Evolutionary conservation across 805 yeast genomes (phyloP).

Genomic region (Blastobotrys terrestris): DNA sequence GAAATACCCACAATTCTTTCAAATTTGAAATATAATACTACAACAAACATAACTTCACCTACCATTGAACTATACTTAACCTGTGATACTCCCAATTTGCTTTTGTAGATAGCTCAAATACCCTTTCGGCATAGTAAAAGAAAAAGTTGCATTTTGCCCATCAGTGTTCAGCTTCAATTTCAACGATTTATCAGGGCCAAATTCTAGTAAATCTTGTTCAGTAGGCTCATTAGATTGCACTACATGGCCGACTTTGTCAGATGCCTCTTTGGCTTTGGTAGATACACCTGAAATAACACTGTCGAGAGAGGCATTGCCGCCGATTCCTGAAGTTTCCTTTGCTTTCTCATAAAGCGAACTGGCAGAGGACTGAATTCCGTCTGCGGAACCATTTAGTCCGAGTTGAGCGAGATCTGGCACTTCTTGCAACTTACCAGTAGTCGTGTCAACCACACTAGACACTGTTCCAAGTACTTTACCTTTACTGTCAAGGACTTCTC

Average conservation of each 20-base stretch:
- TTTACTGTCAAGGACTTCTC: not conserved
- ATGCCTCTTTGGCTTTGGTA: not conserved
- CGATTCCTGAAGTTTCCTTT: not conserved
- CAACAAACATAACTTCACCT: no score
- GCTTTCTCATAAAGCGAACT: not conserved
- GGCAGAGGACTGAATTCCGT: not conserved
- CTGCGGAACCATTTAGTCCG: not conserved
- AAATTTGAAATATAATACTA: no score
- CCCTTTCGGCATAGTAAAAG: not conserved
- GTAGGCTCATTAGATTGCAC: not conserved
- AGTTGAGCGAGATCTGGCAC: not conserved
- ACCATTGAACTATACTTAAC: no score
- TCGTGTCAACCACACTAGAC: not conserved
- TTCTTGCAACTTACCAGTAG: not conserved
- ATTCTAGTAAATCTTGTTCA: not conserved
- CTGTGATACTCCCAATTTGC: not conserved
- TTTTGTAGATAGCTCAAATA: not conserved
- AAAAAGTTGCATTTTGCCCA: not conserved
- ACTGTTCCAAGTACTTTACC: conserved; percentile 1
- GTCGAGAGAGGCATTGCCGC: not conserved
- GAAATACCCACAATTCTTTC: no score
- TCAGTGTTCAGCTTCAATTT: not conserved
- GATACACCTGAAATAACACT: not conserved
- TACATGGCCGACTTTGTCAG: not conserved
- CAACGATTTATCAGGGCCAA: not conserved